These are phyloP conservation scores for Entomortierella beljakovae DNA, from an alignment of 192 early-diverging fungal genomes.

Conservation along the genomic window DNA sequence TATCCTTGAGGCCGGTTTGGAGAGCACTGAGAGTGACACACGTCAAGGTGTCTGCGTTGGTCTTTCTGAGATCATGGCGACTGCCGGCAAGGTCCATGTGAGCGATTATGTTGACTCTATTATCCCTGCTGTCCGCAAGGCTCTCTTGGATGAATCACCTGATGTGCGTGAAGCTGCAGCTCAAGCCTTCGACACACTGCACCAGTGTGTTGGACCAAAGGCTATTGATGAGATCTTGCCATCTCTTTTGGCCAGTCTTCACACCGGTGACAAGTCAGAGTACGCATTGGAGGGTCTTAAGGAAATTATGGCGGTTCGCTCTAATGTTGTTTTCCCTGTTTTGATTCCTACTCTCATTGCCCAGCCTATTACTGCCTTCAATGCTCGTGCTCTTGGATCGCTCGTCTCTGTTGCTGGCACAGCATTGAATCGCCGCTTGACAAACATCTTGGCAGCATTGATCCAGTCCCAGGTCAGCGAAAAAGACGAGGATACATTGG, in stretches of 20 bases:
- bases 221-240: constrained; percentile 96
- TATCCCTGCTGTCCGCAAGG: constrained; percentile 83
- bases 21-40: constrained; percentile 70
- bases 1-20: constrained; percentile 87
- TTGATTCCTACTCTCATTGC: constrained; percentile 95
- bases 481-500: constrained; percentile 69
- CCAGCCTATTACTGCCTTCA: constrained; percentile 89
- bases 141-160: constrained; percentile 85
- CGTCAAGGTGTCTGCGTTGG: constrained; percentile 96
- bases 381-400: constrained; percentile 90
- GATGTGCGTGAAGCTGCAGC: constrained; percentile 96
- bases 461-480: constrained; percentile 80
- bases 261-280: constrained; percentile 65
- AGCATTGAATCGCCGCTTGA: constrained; percentile 85
- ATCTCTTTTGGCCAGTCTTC: constrained; percentile 84
- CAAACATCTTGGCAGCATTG: constrained; percentile 83
- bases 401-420: constrained; percentile 92
- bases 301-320: constrained; percentile 97
- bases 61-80: constrained; percentile 90
- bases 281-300: constrained; percentile 95
- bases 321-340: constrained; percentile 97
- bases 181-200: constrained; percentile 93
- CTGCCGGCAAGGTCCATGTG: constrained; percentile 84
- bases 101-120: constrained; percentile 89
- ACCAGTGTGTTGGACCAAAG: constrained; percentile 90